Conservation (phyloP, 2,329 filamentous ascomycete species). For the Celoporthe dispersa region DNA sequence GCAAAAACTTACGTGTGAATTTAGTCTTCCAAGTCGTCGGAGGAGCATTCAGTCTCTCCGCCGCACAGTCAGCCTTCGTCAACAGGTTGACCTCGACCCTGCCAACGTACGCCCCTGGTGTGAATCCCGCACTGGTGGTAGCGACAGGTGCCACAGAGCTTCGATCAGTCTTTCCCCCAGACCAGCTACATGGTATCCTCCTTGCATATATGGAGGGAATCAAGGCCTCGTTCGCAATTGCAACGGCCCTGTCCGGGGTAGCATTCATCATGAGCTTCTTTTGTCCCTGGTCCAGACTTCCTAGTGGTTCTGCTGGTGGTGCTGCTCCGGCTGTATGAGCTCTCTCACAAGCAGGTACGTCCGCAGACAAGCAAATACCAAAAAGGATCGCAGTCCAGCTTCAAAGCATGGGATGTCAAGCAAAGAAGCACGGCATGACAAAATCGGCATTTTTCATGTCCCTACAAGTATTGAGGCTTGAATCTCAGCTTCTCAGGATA, state of each 20-base stretch:
- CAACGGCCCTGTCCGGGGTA: not conserved
- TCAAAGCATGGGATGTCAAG: not conserved
- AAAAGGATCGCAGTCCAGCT: not conserved
- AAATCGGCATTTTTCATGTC: not conserved
- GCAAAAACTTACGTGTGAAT: not conserved
- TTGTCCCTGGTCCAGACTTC: not conserved
- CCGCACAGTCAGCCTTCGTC: not conserved
- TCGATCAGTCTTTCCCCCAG: not conserved
- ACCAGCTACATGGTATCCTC: not conserved
- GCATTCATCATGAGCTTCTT: constrained; percentile 5
- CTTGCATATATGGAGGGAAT: constrained; percentile 10
- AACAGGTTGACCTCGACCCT: not conserved
- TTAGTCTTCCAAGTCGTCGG: constrained; percentile 11
- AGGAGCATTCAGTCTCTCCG: not conserved
- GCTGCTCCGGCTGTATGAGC: not conserved
- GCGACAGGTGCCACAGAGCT: constrained; percentile 9
- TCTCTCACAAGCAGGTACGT: not conserved
- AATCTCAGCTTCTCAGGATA: not conserved
- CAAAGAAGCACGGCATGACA: no score
- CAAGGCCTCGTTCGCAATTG: constrained; percentile 6
- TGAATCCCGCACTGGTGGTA: constrained; percentile 1
- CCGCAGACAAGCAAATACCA: not conserved
- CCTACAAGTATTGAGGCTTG: not conserved
- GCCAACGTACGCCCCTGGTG: not conserved
- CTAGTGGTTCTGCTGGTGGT: not conserved